Evolutionary conservation across 1,284 basidiomycete species (phyloP), one percentile per base, ranked within the genome.

Genomic region (Cutaneotrichosporon cyanovorans): DNA sequence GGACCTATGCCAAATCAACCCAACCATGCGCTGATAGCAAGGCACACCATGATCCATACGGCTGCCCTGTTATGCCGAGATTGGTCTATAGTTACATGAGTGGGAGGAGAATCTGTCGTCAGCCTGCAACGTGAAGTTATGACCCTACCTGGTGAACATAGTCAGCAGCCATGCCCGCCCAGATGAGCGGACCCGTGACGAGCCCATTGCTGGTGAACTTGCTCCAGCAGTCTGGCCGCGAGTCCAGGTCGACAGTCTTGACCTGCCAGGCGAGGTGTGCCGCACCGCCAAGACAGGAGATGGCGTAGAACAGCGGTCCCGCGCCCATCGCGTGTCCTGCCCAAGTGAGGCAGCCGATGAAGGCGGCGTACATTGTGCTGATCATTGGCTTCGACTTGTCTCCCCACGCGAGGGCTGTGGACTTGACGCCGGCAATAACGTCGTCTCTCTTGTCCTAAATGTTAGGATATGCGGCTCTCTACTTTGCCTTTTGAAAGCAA

Each of bases 371-470:
- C 43, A 98, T 82, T 10, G 76, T 78, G 10, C 78, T 73, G 32
- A 98, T 79, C 57, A 95, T 81, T 0, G 83, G 78, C 10, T 85
- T 81, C 1, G 90, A 86, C 25, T 78, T 76, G 36, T 80, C 75
- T 81, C 85, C 66, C 67, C 98, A 97, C 35, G 95, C 78, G 39
- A 98, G 76, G 0, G 95, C 95, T 2, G 92, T 98, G 9, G 89
- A 93, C 56, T 85, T 87, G 65, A 99, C 93, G 19, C 88, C 91
- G 16, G 82, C 88, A 40, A 78, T 75, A 33, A 88, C 76, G 63
- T 99, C 95, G 74, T 98, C 95, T 7, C 61, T 70, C 74, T 97
- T 98, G 73, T 99, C 95, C 85, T 95, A 50, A 40, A 23, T 3
- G 22, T 19, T 7, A 28, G 7, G 7, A 7, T 12, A 12, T 28